Base-by-base conservation (phyloP, 169 alveolate species). In the Plasmodium knowlesi region DNA sequence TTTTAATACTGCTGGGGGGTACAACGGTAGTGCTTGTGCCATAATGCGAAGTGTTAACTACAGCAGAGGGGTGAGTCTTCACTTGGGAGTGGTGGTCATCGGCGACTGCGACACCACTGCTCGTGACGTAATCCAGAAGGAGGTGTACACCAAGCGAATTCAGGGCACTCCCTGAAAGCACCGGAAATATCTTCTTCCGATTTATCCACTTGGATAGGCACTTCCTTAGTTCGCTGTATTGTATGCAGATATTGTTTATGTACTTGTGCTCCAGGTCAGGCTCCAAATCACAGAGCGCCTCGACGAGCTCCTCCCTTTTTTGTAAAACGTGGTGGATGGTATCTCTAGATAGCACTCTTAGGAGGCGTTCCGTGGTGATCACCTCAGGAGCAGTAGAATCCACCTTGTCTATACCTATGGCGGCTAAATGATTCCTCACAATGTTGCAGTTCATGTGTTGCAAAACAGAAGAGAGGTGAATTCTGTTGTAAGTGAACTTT, bases 241-340 rank as follows among this genome's bases (percentile, higher is more conserved):
- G 28, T 70, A 91, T 81, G 22, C 37, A 9, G 8, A 91, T 32
- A 50, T 91, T 91, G 83, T 82, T 91, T 91, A 91, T n/a, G 41
- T 91, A 91, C 34, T 67, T 91, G 72, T 74, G 74, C 25, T 81
- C 91, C 25, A 91, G 28, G 19, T 71, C 57, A 5, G 41, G 46
- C n/a, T 91, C 95, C 74, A 91, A 81, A 82, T 91, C 95, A 25
- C 95, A 91, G 72, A 91, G 57, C 2, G 76, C 37, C 84, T 91
- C 95, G 9, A 91, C 81, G 10, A 91, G 53, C 28, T 91, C 95
- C 83, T 91, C 95, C 46, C 95, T n/a, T 72, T 82, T 91, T 39
- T 82, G 83, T 82, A 91, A 22, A 1, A 67, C 41, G 39, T 67
- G 57, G 37, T 80, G 41, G 41, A 82, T 71, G 37, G 73, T 91